Evolutionary conservation across 2,329 filamentous ascomycete species (phyloP), one percentile per base, ranked within the genome.

Genomic region (Decorospora gaudefroyi): DNA sequence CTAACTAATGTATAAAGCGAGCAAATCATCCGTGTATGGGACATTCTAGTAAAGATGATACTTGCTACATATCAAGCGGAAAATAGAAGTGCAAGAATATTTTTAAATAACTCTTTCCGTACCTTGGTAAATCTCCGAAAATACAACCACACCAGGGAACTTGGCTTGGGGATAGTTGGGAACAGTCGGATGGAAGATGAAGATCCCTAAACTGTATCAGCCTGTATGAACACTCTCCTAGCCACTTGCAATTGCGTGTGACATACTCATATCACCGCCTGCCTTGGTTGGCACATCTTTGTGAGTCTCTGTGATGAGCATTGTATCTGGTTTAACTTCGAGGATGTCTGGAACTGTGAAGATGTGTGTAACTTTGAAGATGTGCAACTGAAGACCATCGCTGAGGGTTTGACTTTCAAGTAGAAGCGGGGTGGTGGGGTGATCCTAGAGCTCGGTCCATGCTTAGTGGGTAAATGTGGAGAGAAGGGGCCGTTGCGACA

Each of bases 71-170:
- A n/a, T n/a, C n/a, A n/a, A n/a, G n/a, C n/a, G n/a, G n/a, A n/a
- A n/a, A n/a, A n/a, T n/a, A n/a, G n/a, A n/a, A n/a, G n/a, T n/a
- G n/a, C n/a, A n/a, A n/a, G n/a, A n/a, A n/a, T n/a, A n/a, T n/a
- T n/a, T n/a, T n/a, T n/a, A n/a, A n/a, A n/a, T n/a, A 29, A 6
- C 4, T 5, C 9, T 18, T 15, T 15, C 45, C 47, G 5, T 71
- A 90, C 90, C 90, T 84, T 96, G 91, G 67, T 96, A 96, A 62
- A 96, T 96, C 74, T 96, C 91, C 59, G 86, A 91, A 68, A 95
- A 96, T 43, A 96, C 78, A 10, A 88, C 86, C 4, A 96, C 88
- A 13, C 88, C 90, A 0, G 90, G 90, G 63, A 95, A 96, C 64
- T 83, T 90, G 71, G 91, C 91, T 56, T 93, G 85, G 18, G 91